Conservation (phyloP, 805 yeast species). For the Kuraishia piskuri region DNA sequence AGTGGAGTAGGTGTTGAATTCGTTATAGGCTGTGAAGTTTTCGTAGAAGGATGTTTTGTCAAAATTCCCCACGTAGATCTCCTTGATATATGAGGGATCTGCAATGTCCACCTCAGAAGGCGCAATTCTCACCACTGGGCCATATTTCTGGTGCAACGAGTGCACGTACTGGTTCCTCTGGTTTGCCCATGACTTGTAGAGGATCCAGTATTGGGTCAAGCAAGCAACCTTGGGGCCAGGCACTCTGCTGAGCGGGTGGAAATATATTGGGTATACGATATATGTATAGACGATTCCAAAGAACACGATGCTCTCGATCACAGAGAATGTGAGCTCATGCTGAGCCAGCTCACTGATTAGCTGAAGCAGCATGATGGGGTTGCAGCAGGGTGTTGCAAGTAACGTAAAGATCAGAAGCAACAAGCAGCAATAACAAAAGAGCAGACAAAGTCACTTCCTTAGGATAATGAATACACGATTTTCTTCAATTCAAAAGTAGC, state of each 20-base stretch:
- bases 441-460: too few relatives aligned
- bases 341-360: background rate
- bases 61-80: constrained; percentile 47
- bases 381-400: background rate
- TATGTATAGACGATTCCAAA: background rate
- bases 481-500: too few relatives aligned
- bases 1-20: constrained; percentile 50
- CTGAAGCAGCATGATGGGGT: background rate
- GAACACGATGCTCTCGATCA: background rate
- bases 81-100: constrained; percentile 39
- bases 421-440: too few relatives aligned
- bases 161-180: constrained; percentile 42
- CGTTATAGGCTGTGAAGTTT: constrained; percentile 51
- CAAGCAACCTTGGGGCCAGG: constrained; percentile 56
- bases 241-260: constrained; percentile 39
- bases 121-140: constrained; percentile 52
- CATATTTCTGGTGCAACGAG: constrained; percentile 43
- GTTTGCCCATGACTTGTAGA: constrained; percentile 35
- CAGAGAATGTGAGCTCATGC: background rate
- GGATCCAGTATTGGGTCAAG: constrained; percentile 30
- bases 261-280: constrained; percentile 32
- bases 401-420: too few relatives aligned
- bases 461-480: too few relatives aligned
- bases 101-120: constrained; percentile 56
- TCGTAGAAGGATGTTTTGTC: constrained; percentile 52